These are phyloP conservation scores for Colletotrichum tamarilloi DNA, from an alignment of 2,329 filamentous ascomycete genomes.

Conservation along the genomic window DNA sequence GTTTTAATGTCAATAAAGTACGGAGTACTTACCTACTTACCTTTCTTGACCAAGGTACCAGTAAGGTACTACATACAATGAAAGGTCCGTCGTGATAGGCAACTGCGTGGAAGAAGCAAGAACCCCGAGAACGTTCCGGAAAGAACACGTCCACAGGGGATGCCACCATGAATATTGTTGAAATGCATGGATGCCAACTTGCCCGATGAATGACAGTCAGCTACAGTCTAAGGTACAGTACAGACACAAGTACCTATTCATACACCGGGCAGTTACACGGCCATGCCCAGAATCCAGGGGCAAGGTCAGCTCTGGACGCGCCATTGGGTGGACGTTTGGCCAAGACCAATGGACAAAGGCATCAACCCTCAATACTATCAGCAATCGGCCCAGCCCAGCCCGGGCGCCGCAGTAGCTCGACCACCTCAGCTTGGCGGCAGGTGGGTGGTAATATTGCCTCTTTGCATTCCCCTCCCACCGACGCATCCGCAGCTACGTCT, in stretches of 20 bases:
- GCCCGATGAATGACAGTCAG: neutral
- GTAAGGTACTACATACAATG: too few species aligned
- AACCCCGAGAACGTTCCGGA: neutral
- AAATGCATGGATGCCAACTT: neutral
- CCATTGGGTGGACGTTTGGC: slow-evolving; percentile 7
- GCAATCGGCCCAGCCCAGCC: neutral
- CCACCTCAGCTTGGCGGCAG: slow-evolving; percentile 3
- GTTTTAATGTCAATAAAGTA: too few species aligned
- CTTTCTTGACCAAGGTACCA: too few species aligned
- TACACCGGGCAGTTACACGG: neutral
- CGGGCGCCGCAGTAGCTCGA: neutral
- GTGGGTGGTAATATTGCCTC: slow-evolving; percentile 16
- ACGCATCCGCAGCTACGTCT: neutral
- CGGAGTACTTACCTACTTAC: too few species aligned
- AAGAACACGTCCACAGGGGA: neutral
- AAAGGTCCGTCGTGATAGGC: neutral
- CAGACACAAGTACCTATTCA: neutral
- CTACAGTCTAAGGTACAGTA: neutral
- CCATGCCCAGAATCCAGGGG: neutral
- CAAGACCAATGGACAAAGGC: slow-evolving; percentile 28
- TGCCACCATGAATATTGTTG: too few species aligned
- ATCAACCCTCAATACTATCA: neutral
- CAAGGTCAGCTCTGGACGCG: neutral
- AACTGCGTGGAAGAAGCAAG: neutral
- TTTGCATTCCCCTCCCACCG: neutral